Conservation (phyloP, 1,139 yeast genomes). For the Debaryomyces singareniensis region DNA sequence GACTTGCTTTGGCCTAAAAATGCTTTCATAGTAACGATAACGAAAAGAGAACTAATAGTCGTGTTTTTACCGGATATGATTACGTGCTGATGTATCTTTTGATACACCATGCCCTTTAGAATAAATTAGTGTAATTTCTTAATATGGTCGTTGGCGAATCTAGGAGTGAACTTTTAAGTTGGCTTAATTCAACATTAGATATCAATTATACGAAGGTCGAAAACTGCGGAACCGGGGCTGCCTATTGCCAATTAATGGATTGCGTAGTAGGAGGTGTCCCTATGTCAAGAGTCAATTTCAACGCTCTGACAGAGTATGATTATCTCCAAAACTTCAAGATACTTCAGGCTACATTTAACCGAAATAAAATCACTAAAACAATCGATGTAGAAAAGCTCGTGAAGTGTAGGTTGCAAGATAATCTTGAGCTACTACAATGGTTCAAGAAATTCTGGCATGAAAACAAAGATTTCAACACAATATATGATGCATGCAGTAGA, state of each 20-base stretch:
- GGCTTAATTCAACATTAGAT: slow-evolving; percentile 73
- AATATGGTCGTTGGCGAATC: slow-evolving; percentile 52
- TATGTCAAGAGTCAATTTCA: slow-evolving; percentile 67
- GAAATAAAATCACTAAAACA: slow-evolving; percentile 63
- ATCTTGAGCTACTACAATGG: slow-evolving; percentile 92
- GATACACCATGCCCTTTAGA: no score
- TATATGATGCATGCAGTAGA: slow-evolving; percentile 55
- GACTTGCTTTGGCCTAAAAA: no score
- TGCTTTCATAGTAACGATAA: no score
- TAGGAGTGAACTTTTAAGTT: slow-evolving; percentile 73
- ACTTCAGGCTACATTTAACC: slow-evolving; percentile 69
- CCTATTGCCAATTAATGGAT: slow-evolving; percentile 88
- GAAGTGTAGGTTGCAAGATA: slow-evolving; percentile 89
- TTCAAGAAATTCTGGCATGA: slow-evolving; percentile 77
- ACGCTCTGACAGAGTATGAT: slow-evolving; percentile 65
- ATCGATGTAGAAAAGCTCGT: slow-evolving; percentile 78
- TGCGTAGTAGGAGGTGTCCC: slow-evolving; percentile 79
- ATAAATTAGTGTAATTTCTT: no score
- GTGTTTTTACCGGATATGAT: no score
- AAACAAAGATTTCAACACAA: slow-evolving; percentile 51
- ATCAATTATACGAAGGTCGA: slow-evolving; percentile 73
- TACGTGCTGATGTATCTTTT: no score
- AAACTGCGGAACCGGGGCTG: slow-evolving; percentile 94
- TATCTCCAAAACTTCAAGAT: slow-evolving; percentile 76
- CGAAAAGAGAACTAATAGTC: no score